Evolutionary conservation across 495 filamentous ascomycete species (phyloP).

Genomic region (Penicillium chermesinum): DNA sequence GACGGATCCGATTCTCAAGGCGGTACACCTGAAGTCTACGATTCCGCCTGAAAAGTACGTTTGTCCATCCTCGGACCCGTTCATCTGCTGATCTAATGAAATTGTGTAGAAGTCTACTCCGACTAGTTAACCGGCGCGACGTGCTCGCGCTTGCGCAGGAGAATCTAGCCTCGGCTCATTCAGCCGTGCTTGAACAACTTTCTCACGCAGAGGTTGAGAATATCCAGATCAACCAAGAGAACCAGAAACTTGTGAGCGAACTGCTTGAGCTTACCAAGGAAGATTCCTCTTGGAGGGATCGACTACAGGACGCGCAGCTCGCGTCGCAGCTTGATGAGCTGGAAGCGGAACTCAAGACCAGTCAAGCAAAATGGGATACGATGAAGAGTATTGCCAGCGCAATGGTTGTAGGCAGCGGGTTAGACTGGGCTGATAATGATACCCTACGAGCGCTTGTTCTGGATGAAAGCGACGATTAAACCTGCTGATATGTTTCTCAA

Average conservation of each 20-base stretch:
- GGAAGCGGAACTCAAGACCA: conserved; percentile 51
- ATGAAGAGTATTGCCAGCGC: conserved; percentile 71
- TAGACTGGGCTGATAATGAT: conserved; percentile 75
- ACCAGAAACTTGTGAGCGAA: conserved; percentile 55
- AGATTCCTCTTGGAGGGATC: conserved; percentile 47
- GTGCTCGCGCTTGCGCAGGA: conserved; percentile 54
- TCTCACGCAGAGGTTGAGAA: conserved; percentile 52
- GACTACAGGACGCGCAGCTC: conserved; percentile 46
- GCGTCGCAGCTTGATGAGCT: conserved; percentile 48
- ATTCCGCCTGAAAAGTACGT: conserved; percentile 62
- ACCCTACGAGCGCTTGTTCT: conserved; percentile 67
- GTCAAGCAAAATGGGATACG: conserved; percentile 60
- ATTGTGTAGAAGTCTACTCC: conserved; percentile 54
- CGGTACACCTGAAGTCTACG: conserved; percentile 65
- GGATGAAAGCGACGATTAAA: conserved; percentile 60
- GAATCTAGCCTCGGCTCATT: conserved; percentile 48
- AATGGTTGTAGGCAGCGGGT: conserved; percentile 73
- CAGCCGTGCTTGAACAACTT: conserved; percentile 42
- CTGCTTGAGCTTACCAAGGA: conserved; percentile 57
- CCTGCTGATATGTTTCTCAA: neutral
- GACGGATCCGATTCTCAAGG: conserved; percentile 69
- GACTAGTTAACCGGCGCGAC: conserved; percentile 63
- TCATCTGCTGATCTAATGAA: conserved; percentile 6
- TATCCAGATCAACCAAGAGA: conserved; percentile 49
- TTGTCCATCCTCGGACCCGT: neutral